phyloP scores from a whole-genome alignment of 2,329 filamentous ascomycete species.

The Scytalidium lignicola region DNA sequence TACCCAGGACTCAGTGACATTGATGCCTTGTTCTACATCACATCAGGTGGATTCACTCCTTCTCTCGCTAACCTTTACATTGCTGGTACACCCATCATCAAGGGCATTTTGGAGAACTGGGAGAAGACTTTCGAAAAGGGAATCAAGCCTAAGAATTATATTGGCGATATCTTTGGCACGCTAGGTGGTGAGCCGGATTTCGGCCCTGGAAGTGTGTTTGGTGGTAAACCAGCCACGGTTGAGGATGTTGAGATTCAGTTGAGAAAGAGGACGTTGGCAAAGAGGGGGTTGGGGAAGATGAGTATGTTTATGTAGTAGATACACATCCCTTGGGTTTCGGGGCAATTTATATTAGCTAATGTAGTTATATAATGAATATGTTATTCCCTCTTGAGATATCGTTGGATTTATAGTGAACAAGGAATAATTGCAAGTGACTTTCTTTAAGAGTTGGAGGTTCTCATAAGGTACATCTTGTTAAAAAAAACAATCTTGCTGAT shows the following conservation, averaged over 20 bases:
- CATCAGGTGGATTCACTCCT: conserved; percentile 60
- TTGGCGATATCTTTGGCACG: conserved; percentile 67
- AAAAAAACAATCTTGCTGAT: too few species aligned
- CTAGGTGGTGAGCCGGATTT: conserved; percentile 63
- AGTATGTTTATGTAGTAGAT: not conserved
- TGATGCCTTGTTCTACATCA: conserved; percentile 53
- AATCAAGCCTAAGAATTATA: conserved; percentile 56
- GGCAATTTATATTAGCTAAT: too few species aligned
- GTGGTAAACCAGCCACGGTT: conserved; percentile 11
- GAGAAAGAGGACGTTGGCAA: not conserved
- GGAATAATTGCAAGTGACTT: too few species aligned
- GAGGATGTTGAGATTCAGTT: not conserved
- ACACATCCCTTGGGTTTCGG: too few species aligned
- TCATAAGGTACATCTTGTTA: too few species aligned
- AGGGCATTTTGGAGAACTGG: conserved; percentile 55
- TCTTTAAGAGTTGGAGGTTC: too few species aligned
- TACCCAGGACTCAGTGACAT: conserved; percentile 50
- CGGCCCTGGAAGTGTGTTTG: conserved; percentile 47
- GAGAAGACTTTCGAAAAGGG: conserved; percentile 51
- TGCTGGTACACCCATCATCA: conserved; percentile 60
- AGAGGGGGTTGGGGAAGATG: not conserved
- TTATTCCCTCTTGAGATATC: too few species aligned
- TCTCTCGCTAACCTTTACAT: conserved; percentile 62
- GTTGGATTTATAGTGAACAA: too few species aligned
- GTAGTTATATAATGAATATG: too few species aligned